These are phyloP conservation scores for Aspergillus flavus DNA, from an alignment of 2,329 filamentous ascomycete genomes.

Conservation along the genomic window DNA sequence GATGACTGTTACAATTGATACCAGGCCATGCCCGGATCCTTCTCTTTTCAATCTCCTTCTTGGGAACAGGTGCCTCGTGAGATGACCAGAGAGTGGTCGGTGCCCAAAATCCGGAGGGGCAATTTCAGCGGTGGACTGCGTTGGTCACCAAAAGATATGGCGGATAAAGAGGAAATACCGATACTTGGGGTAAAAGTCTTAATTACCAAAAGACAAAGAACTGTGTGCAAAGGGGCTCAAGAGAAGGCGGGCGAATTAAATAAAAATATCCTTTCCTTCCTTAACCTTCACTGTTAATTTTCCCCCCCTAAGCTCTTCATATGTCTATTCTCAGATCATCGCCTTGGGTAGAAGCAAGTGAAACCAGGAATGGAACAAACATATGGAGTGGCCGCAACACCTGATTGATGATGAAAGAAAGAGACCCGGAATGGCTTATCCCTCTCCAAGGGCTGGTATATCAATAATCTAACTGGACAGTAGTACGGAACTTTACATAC, in stretches of 20 bases:
- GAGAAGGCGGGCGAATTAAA: neutral
- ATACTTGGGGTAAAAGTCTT: neutral
- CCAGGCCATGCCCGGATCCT: neutral
- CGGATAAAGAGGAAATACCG: neutral
- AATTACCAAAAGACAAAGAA: slow-evolving; percentile 3
- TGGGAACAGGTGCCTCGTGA: slow-evolving; percentile 5
- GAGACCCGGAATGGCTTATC: neutral
- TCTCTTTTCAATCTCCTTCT: slow-evolving; percentile 8
- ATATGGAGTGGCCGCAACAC: neutral
- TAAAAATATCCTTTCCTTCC: neutral
- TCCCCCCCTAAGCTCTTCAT: neutral
- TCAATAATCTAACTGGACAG: neutral
- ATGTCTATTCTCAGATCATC: neutral
- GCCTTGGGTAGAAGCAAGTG: neutral
- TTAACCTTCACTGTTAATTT: neutral
- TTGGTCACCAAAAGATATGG: neutral
- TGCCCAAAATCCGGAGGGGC: slow-evolving; percentile 21
- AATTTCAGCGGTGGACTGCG: slow-evolving; percentile 6
- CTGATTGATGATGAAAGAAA: neutral
- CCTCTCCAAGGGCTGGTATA: neutral
- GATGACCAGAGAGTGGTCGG: slow-evolving; percentile 15
- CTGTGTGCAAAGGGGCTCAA: neutral
- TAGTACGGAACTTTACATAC: slow-evolving; percentile 16
- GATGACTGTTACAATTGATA: neutral
- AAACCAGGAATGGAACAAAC: slow-evolving; percentile 1